Conservation (phyloP, 179 eudicot genomes). For the Vitellaria paradoxa region DNA sequence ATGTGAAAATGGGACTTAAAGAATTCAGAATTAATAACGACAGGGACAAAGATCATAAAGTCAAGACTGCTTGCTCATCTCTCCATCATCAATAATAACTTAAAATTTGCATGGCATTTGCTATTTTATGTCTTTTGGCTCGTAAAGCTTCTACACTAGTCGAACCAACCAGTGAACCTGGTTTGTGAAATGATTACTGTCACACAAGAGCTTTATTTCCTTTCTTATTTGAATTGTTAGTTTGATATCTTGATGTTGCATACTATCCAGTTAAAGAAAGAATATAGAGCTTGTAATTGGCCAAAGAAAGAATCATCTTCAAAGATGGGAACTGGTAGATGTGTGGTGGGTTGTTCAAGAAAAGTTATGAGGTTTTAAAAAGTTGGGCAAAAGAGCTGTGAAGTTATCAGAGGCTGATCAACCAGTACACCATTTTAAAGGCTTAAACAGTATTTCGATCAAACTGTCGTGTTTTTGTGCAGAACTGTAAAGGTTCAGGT, state of each 20-base stretch:
- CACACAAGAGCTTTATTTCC: constrained; percentile 15
- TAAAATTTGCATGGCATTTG: constrained; percentile 9
- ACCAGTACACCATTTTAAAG: constrained; percentile 42
- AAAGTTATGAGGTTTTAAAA: constrained; percentile 44
- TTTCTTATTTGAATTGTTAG: constrained; percentile 13
- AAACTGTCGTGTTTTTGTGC: constrained; percentile 50
- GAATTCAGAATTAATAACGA: constrained; percentile 30
- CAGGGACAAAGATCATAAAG: constrained; percentile 15
- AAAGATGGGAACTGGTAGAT: constrained; percentile 51
- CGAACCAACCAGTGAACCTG: constrained; percentile 21
- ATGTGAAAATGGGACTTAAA: constrained; percentile 29
- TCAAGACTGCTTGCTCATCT: constrained; percentile 25
- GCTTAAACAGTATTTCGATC: constrained; percentile 40
- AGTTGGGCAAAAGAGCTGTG: constrained; percentile 54
- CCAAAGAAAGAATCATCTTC: constrained; percentile 65
- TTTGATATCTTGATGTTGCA: too few species aligned
- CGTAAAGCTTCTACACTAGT: constrained; percentile 16
- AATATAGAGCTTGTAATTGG: constrained; percentile 79
- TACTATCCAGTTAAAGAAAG: constrained; percentile 78
- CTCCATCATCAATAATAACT: constrained; percentile 17
- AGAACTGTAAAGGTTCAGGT: constrained; percentile 68
- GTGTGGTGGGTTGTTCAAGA: too few species aligned
- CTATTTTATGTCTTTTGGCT: constrained; percentile 10
- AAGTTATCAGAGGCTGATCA: constrained; percentile 58
- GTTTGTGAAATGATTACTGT: constrained; percentile 28